Evolutionary conservation across 2,329 filamentous ascomycete genomes (phyloP).

Genomic region (Penicillium sumatraense): DNA sequence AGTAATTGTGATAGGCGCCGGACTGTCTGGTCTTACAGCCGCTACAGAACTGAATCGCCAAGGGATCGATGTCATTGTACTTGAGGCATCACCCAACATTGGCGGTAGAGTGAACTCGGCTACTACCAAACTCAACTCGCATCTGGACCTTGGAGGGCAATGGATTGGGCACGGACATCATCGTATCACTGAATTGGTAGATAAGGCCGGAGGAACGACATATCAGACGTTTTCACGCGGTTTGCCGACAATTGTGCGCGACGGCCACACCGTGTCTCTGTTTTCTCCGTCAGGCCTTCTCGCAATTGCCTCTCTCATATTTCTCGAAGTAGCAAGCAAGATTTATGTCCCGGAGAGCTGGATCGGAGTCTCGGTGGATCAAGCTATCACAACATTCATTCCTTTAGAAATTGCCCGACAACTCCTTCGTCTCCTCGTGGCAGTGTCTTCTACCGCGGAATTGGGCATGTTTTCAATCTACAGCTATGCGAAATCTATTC

Average conservation of each 20-base stretch:
- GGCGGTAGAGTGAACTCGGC: not conserved
- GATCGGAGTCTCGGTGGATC: not conserved
- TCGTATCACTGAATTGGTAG: not conserved
- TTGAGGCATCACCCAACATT: not conserved
- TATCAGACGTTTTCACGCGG: no score
- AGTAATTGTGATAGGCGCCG: not conserved
- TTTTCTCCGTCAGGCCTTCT: no score
- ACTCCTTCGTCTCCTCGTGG: no score
- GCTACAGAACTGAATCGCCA: not conserved
- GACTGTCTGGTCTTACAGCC: not conserved
- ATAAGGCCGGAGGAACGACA: no score
- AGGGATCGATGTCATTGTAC: not conserved
- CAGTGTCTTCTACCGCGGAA: no score
- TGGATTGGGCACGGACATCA: not conserved
- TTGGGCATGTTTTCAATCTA: no score
- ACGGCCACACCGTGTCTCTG: no score
- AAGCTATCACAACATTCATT: not conserved
- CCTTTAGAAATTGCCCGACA: no score
- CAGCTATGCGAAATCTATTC: no score
- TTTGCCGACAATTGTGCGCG: no score
- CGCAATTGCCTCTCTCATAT: no score
- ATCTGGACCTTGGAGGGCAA: not conserved
- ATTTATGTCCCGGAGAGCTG: not conserved
- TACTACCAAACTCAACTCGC: not conserved
- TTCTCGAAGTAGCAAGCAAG: no score